Percentiles rank a stretch among this genome's conserved stretches.
Conservation (phyloP, 1,284 basidiomycete species). For the Meripilus lineatus region DNA sequence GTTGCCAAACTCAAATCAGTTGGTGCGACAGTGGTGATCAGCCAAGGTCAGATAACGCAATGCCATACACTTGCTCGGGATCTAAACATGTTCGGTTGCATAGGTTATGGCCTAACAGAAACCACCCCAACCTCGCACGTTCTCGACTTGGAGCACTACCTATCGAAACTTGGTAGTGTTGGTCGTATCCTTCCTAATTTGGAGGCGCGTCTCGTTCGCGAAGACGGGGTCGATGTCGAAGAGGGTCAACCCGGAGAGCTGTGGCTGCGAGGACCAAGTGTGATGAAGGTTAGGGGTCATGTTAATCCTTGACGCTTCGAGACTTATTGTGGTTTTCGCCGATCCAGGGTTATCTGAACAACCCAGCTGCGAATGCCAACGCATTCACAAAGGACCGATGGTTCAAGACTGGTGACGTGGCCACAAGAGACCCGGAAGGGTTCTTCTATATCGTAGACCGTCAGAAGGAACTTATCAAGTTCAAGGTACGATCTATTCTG, state of each 20-base stretch:
- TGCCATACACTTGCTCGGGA: conserved; percentile 3
- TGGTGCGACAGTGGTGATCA: conserved; percentile 29
- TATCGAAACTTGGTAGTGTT: conserved; percentile 54
- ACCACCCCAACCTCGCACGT: conserved; percentile 61
- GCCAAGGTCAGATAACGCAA: conserved; percentile 39
- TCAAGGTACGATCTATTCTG: conserved; percentile 44
- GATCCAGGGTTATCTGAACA: conserved; percentile 61
- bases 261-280: conserved; percentile 71
- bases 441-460: conserved; percentile 64
- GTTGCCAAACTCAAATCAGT: conserved; percentile 33
- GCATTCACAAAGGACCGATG: conserved; percentile 69
- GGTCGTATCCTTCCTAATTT: conserved; percentile 77
- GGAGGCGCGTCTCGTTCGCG: conserved; percentile 69
- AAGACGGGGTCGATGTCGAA: conserved; percentile 46
- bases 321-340: not conserved
- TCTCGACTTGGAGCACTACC: conserved; percentile 33
- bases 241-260: conserved; percentile 69
- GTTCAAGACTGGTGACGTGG: conserved; percentile 86
- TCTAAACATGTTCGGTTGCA: not conserved
- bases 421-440: conserved; percentile 56
- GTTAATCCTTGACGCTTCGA: not conserved
- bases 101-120: conserved; percentile 79
- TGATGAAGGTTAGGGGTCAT: conserved; percentile 64
- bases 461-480: conserved; percentile 82
- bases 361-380: conserved; percentile 59